phyloP scores from a whole-genome alignment of 306 rosid genomes.

The Carpinus viminea region DNA sequence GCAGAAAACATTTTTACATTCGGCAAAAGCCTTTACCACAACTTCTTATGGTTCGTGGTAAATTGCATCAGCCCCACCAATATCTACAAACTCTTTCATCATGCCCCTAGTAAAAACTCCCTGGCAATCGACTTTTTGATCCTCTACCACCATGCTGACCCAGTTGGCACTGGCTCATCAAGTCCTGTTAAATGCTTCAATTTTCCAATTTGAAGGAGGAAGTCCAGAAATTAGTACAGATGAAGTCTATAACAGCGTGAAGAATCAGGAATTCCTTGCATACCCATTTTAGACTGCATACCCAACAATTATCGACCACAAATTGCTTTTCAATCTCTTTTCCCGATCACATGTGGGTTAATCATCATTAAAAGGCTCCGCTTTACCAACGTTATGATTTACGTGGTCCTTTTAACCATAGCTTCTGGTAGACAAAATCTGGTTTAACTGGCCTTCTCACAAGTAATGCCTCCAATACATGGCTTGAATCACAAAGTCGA shows the following conservation, averaged over 20 bases:
- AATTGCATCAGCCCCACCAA: not conserved
- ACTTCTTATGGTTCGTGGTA: not conserved
- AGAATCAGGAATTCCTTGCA: not conserved
- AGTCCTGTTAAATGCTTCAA: not conserved
- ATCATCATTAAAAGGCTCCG: not conserved
- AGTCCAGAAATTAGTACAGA: not conserved
- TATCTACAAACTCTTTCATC: not conserved
- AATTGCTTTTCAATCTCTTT: not conserved
- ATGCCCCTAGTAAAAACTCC: not conserved
- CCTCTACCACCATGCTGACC: not conserved
- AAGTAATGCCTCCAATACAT: not conserved
- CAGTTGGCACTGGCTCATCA: not conserved
- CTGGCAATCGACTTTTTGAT: not conserved
- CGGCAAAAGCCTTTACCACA: not conserved
- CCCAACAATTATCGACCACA: conserved; percentile 1
- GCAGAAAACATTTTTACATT: not conserved
- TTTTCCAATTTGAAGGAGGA: not conserved
- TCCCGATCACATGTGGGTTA: not conserved
- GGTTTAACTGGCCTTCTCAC: not conserved
- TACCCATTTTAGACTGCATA: not conserved
- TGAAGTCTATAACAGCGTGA: not conserved
- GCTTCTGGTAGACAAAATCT: not conserved
- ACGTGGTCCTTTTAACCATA: not conserved
- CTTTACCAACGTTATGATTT: not conserved
- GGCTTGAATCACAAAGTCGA: not conserved